Conservation (phyloP, 2,329 filamentous ascomycete genomes). For the Colletotrichum shisoi region DNA sequence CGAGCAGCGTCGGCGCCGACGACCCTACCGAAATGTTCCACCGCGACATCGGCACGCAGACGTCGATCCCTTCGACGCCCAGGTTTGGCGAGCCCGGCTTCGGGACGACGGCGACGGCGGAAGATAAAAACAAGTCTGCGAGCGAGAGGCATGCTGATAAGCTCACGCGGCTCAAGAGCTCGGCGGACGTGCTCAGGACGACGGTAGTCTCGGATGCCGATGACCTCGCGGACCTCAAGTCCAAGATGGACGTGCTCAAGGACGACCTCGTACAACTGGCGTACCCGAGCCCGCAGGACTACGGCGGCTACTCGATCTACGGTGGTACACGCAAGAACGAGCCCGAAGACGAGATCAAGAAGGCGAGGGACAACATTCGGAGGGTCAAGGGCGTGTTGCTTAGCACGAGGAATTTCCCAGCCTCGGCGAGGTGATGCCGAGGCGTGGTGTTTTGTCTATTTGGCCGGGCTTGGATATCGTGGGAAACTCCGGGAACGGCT, state of each 20-base stretch:
- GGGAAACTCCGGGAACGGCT: background rate
- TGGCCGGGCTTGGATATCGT: background rate
- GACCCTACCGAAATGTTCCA: slow-evolving; percentile 83
- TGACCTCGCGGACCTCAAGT: slow-evolving; percentile 60
- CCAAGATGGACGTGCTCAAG: slow-evolving; percentile 64
- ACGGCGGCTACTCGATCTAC: slow-evolving; percentile 53
- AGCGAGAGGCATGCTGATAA: slow-evolving; percentile 52
- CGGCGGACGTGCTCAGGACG: slow-evolving; percentile 54
- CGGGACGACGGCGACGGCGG: slow-evolving; percentile 17
- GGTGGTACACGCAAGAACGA: slow-evolving; percentile 57
- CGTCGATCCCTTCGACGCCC: slow-evolving; percentile 54
- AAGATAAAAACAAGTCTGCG: slow-evolving; percentile 4
- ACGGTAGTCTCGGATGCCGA: slow-evolving; percentile 56
- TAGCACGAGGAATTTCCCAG: slow-evolving; percentile 77
- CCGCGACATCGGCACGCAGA: slow-evolving; percentile 81
- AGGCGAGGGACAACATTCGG: slow-evolving; percentile 76
- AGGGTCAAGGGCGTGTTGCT: slow-evolving; percentile 81
- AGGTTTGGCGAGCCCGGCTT: slow-evolving; percentile 1
- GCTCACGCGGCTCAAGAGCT: slow-evolving; percentile 54
- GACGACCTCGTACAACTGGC: slow-evolving; percentile 71
- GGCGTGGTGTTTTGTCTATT: background rate
- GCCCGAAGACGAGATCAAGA: slow-evolving; percentile 74
- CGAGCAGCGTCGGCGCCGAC: slow-evolving; percentile 55
- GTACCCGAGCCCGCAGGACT: slow-evolving; percentile 55
- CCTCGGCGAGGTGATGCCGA: slow-evolving; percentile 46